phyloP scores from a whole-genome alignment of 2,329 filamentous ascomycete species.

The Stagonosporopsis tanaceti region DNA sequence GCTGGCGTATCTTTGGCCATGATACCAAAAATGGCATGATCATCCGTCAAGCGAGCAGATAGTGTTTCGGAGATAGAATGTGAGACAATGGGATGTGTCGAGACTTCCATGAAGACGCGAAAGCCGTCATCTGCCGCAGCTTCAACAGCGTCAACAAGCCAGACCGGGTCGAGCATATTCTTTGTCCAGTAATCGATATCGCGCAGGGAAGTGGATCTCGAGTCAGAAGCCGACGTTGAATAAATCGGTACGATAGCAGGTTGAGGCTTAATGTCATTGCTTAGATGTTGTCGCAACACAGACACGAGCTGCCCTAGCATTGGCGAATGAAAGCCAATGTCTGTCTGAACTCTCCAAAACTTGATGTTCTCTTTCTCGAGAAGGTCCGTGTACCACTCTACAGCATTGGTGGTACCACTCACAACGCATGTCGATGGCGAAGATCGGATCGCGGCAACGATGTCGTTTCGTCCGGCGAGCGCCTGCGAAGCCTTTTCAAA shows the following conservation, averaged over 20 bases:
- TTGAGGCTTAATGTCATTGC: conserved; percentile 20
- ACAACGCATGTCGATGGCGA: conserved; percentile 50
- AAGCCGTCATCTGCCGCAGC: conserved; percentile 51
- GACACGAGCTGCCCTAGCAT: conserved; percentile 44
- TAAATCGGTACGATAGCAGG: conserved; percentile 43
- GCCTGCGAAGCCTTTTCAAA: conserved; percentile 36
- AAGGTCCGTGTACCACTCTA: conserved; percentile 29
- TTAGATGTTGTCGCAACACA: conserved; percentile 34
- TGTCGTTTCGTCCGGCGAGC: conserved; percentile 30
- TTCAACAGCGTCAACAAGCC: conserved; percentile 47
- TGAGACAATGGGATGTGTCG: conserved; percentile 52
- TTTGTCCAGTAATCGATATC: conserved; percentile 49
- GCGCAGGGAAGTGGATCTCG: conserved; percentile 33
- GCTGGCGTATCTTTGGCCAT: conserved; percentile 41
- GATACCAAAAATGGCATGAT: conserved; percentile 43
- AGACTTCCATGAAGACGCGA: conserved; percentile 54
- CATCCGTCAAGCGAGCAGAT: conserved; percentile 40
- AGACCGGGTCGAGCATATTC: conserved; percentile 53
- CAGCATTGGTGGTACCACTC: conserved; percentile 34
- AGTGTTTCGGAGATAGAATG: conserved; percentile 55
- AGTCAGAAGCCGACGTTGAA: conserved; percentile 45
- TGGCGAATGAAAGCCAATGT: conserved; percentile 55
- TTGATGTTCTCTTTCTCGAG: conserved; percentile 39
- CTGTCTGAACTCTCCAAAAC: conserved; percentile 49
- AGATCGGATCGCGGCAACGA: conserved; percentile 48